These are phyloP conservation scores for Poa pratensis DNA, from an alignment of 176 grass and related monocot genomes.

Conservation along the genomic window DNA sequence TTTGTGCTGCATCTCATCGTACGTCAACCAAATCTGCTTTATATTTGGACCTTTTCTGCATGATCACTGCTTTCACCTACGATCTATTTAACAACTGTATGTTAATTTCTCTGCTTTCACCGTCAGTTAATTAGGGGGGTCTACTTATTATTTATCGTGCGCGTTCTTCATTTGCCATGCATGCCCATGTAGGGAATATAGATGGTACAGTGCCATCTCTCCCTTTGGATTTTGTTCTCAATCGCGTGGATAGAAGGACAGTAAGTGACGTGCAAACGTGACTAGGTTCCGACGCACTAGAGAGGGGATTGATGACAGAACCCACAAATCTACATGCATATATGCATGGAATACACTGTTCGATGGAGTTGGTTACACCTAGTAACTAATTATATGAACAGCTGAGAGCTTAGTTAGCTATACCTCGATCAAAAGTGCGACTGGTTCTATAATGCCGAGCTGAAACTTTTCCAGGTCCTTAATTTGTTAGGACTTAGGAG, in stretches of 20 bases:
- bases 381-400: too few relatives aligned
- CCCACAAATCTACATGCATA: slow-evolving; percentile 5
- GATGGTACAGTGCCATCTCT: background rate
- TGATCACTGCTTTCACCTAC: background rate
- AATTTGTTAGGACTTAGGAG: background rate
- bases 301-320: background rate
- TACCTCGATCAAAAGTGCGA: too few relatives aligned
- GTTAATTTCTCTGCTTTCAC: background rate
- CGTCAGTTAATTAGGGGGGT: background rate
- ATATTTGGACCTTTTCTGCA: background rate
- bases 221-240: background rate
- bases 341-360: background rate
- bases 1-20: slow-evolving; percentile 30
- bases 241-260: background rate
- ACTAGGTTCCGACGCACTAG: slow-evolving; percentile 1
- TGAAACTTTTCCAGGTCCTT: slow-evolving; percentile 5
- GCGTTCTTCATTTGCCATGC: background rate
- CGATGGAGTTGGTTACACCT: too few relatives aligned
- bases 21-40: slow-evolving; percentile 23
- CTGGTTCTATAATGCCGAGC: background rate
- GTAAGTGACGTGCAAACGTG: background rate
- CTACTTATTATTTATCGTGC: background rate
- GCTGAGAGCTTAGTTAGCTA: too few relatives aligned
- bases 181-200: background rate
- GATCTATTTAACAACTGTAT: background rate